Percentiles rank a stretch among this genome's conserved stretches.
These are phyloP conservation scores for Leccinum variicolor DNA, from an alignment of 768 basidiomycete species.

Conservation along the genomic window DNA sequence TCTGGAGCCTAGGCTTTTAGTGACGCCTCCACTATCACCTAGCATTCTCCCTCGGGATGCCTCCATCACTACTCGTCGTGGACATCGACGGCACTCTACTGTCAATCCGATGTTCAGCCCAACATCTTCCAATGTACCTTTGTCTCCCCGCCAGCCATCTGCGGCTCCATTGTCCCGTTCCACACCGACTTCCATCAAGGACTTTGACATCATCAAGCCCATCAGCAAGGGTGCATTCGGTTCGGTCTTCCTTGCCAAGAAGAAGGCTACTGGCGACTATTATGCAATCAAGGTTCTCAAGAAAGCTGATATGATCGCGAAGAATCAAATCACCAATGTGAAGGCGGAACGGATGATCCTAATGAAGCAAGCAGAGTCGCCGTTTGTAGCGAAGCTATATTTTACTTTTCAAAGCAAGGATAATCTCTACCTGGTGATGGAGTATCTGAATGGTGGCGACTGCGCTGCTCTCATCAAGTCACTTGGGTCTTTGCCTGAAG, in stretches of 20 bases:
- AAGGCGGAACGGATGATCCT: conserved; percentile 99
- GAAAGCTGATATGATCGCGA: conserved; percentile 99
- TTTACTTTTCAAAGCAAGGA: conserved; percentile 99
- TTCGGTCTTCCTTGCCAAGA: conserved; percentile 96
- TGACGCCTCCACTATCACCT: conserved; percentile 74
- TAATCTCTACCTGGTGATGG: conserved; percentile 98
- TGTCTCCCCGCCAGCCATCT: conserved; percentile 86
- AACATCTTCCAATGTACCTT: conserved; percentile 46
- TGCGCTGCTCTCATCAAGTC: conserved; percentile 97
- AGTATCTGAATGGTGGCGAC: conserved; percentile 97
- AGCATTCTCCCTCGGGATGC: conserved; percentile 53
- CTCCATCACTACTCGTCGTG: conserved; percentile 43
- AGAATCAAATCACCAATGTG: conserved; percentile 99
- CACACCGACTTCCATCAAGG: conserved; percentile 90
- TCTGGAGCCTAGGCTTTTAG: conserved; percentile 58
- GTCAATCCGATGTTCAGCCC: conserved; percentile 62
- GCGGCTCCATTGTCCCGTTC: conserved; percentile 74
- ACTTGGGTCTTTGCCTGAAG: conserved; percentile 88
- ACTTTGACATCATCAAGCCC: conserved; percentile 99
- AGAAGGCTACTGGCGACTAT: conserved; percentile 97
- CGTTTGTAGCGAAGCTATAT: conserved; percentile 95
- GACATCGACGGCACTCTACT: conserved; percentile 71
- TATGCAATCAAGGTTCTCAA: conserved; percentile 99
- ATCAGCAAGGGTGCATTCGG: conserved; percentile 99
- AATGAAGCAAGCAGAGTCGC: conserved; percentile 98